Base-by-base conservation (phyloP, 2,329 filamentous ascomycete genomes). In the Epichloe gansuensis region DNA sequence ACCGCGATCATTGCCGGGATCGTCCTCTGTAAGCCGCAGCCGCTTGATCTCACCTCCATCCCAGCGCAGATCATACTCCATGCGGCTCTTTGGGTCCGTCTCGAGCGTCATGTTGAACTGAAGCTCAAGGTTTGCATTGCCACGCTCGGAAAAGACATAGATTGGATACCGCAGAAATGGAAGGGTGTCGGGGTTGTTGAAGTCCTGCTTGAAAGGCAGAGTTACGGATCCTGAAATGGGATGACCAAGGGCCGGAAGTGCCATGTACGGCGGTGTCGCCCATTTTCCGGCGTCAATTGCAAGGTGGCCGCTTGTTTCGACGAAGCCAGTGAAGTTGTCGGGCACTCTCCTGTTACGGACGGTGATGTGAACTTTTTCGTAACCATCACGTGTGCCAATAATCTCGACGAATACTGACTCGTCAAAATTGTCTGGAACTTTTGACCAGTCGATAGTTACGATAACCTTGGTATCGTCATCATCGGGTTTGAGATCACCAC, bases 11-110 rank as follows among this genome's bases (percentile, higher is more conserved):
- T 59, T 54, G 6, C 51, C 51, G 3, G 50, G 35, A 39, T 60
- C 57, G 39, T 60, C 57, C 5, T 59, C 64, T 1, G 72, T 60
- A 9, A 69, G 58, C 5, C 63, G 60, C 3, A 61, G 61, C 27
- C 58, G 62, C 39, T 60, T 58, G 1, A 57, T 60, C 31, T 70
- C 59, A 3, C 65, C 63, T 25, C 70, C 66, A 46, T 77, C 71
- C 15, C 80, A 61, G 5, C 71, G 68, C 3, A 77, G 63, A 4
- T 76, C 72, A 55, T 76, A 80, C 5, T 67, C 67, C 60, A 81
- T 73, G 2, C 68, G 71, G 1, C 68, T 65, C 23, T 66, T 63
- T 1, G 76, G 75, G 51, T 77, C 71, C 5, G 73, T 70, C 57
- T 80, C 78, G 4, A 78, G 67, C 0, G 71, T 66, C 49, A 62